Evolutionary conservation across 129 eudicot genomes (phyloP), one percentile per base, ranked within the genome.

Genomic region (Oenanthe sinensis): DNA sequence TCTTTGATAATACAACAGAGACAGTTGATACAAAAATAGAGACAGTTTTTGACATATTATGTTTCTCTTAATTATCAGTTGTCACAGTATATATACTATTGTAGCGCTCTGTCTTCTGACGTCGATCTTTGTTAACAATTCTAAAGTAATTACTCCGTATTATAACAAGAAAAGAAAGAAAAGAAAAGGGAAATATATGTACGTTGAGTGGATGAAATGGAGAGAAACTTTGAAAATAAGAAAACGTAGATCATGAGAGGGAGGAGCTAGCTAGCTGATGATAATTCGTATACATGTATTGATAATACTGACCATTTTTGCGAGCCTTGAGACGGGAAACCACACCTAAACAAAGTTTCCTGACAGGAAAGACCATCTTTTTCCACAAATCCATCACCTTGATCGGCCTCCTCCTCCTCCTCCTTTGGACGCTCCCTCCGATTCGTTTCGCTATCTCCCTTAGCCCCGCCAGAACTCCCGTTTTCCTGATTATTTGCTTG

Each of bases 341-440:
- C n/a, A 85, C 70, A 17, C 84, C 50, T 44, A 82, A 16, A 81
- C 84, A 85, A 36, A 79, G 84, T 77, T 83, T 70, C 36, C 86
- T 82, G 45, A 85, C 86, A 43, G 89, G 89, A 39, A 85, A 85
- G 8, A 77, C 84, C 79, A 85, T 85, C 75, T 85, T 85, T 33
- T 80, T 75, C 84, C 84, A 82, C 78, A 83, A 77, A 4, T 85
- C 86, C 86, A 79, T 82, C 79, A 82, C 79, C 79, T 82, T 85
- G 9, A 62, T 80, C 80, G 65, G 80, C 77, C 81, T 46, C 80
- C 73, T 79, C 79, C 83, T 46, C 80, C 78, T 54, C 74, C 80
- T 75, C 81, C 79, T 81, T 48, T 5, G 19, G 73, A 83, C 36
- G 3, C 42, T 74, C 33, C 84, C 79, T 65, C 78, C 81, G 55